Conservation (phyloP, 164 flowering plant species). For the Piper betle region DNA sequence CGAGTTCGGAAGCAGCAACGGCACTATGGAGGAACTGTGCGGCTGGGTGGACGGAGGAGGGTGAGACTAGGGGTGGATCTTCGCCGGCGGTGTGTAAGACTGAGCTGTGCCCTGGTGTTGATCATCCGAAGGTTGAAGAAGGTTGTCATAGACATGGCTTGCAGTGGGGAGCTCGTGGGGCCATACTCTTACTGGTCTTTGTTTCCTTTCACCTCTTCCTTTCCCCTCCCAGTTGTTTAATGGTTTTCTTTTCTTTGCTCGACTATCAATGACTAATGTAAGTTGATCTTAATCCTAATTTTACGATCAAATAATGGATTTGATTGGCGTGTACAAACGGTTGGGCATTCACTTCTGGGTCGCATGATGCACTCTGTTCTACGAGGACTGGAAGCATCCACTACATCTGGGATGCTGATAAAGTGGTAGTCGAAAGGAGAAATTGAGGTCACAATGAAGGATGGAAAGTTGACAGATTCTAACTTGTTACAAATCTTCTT, state of each 20-base stretch:
- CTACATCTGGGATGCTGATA: no score
- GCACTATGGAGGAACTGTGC: neutral
- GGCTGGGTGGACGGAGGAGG: neutral
- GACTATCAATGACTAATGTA: neutral
- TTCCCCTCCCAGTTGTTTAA: neutral
- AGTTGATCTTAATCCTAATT: neutral
- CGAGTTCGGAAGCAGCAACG: neutral
- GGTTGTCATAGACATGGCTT: neutral
- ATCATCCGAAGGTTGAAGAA: neutral
- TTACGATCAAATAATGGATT: neutral
- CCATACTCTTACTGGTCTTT: neutral
- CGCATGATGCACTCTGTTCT: no score
- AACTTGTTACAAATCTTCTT: no score
- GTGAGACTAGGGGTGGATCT: neutral
- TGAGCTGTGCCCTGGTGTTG: neutral
- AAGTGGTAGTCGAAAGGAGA: no score
- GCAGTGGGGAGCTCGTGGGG: neutral
- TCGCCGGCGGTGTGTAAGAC: neutral
- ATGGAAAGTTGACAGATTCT: no score
- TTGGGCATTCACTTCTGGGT: no score
- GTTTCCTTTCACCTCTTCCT: neutral
- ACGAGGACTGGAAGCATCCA: no score
- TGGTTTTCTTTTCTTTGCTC: neutral
- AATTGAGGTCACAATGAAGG: no score
- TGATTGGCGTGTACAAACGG: no score